Conservation (phyloP, 106 monocot genomes). For the Allium cepa region DNA sequence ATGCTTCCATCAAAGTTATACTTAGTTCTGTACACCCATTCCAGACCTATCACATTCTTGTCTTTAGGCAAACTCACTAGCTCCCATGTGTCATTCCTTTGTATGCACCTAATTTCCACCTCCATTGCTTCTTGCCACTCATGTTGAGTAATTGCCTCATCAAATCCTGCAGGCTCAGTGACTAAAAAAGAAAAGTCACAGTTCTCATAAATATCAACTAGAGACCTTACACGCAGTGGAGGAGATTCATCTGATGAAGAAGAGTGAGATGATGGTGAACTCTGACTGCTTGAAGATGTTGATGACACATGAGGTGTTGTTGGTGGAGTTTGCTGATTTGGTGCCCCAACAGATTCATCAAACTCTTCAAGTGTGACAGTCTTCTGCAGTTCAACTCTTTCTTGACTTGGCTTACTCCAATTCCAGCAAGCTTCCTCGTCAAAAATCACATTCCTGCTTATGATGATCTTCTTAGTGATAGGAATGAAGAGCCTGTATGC, state of each 20-base stretch:
- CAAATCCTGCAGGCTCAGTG: neutral
- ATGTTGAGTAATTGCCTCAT: neutral
- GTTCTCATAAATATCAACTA: neutral
- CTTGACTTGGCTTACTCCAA: too few species aligned
- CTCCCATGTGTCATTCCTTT: conserved; percentile 2
- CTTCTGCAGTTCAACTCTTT: too few species aligned
- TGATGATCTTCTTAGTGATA: neutral
- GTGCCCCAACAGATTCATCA: too few species aligned
- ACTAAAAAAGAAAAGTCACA: neutral
- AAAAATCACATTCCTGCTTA: conserved; percentile 2
- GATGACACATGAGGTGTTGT: conserved; percentile 1
- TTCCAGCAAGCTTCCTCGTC: neutral
- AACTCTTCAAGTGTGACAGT: too few species aligned
- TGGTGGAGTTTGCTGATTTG: neutral
- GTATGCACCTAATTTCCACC: neutral
- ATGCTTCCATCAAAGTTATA: neutral
- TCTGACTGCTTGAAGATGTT: conserved; percentile 2
- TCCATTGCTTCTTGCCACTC: neutral
- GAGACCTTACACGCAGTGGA: neutral
- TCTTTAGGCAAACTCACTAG: neutral
- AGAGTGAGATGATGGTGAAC: neutral
- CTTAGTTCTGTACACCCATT: conserved; percentile 8
- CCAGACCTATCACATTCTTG: neutral
- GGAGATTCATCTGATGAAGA: neutral
- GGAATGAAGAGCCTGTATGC: neutral